Base-by-base conservation (phyloP, 2,329 filamentous ascomycete genomes). In the Nakataea oryzae region DNA sequence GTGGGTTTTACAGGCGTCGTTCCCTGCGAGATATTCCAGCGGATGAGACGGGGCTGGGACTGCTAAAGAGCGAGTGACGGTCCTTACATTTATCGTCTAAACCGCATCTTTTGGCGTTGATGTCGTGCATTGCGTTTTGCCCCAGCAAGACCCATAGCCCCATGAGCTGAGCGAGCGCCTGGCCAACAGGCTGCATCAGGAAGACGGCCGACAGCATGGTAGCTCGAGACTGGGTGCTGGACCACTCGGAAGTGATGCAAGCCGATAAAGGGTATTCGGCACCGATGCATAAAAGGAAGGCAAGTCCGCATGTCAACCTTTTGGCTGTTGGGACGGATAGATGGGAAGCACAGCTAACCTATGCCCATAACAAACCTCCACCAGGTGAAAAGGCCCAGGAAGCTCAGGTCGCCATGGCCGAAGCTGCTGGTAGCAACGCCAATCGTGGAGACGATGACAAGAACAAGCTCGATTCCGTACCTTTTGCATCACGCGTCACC, bases 201-300 rank as follows among this genome's bases (percentile, higher is more conserved):
- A 89, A 89, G 34, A 89, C 85, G 3, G 80, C 81, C 7, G 86
- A 83, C 65, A 89, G 75, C 86, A 89, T 89, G 26, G 79, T 83
- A n/a, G 82, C 82, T 59, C 86, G 77, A n/a, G 85, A 85, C 58
- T 80, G 81, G 0, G 84, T 88, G 61, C 79, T 82, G 6, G 81
- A 76, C 75, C 80, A 88, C 76, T 89, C 87, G 0, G 86, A 82
- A 0, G 85, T 87, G 41, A 90, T 89, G 11, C 88, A 82, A 0
- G 86, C 86, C 57, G 79, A 84, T 2, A 89, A 74, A 1, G 87
- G 86, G 69, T 89, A 89, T 71, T 89, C 86, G 21, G 83, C 86
- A n/a, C 85, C 85, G 41, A 88, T 85, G 0, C 84, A 84, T 80
- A 47, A 60, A 24, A 47, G 59, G 32, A 17, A 6, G 26, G 41